Percentiles rank a stretch among this genome's conserved stretches.
These are phyloP conservation scores for Tulasnella calospora DNA, from an alignment of 768 basidiomycete genomes.

Conservation along the genomic window DNA sequence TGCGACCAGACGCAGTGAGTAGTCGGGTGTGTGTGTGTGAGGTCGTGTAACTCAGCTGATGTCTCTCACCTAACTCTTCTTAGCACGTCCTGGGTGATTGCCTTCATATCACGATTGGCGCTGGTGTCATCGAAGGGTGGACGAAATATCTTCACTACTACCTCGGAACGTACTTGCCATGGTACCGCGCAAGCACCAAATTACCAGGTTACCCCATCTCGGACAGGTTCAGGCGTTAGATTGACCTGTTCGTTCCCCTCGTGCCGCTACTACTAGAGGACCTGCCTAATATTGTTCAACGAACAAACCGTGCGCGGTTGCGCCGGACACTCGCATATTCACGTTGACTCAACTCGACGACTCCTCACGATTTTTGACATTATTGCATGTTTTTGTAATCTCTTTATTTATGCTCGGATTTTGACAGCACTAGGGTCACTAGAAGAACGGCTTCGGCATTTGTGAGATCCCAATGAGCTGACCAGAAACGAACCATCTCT, in stretches of 20 bases:
- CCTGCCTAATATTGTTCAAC: neutral
- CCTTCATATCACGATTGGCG: slow-evolving; percentile 45
- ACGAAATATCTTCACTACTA: slow-evolving; percentile 51
- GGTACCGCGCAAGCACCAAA: neutral
- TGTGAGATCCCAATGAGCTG: neutral
- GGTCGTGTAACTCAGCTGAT: neutral
- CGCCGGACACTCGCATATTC: neutral
- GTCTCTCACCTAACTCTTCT: neutral
- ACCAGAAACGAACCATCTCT: neutral
- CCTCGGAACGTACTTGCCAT: slow-evolving; percentile 7
- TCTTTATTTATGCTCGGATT: neutral
- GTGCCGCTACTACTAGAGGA: neutral
- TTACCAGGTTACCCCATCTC: neutral
- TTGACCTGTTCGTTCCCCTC: neutral
- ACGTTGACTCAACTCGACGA: slow-evolving; percentile 11
- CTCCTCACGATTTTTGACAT: neutral
- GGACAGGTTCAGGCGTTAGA: neutral
- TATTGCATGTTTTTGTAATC: neutral
- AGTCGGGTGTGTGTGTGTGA: no score
- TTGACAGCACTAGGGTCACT: neutral
- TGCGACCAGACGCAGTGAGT: slow-evolving; percentile 63
- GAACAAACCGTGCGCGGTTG: neutral
- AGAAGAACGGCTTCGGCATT: no score
- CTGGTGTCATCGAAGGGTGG: slow-evolving; percentile 51
- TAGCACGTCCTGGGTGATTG: slow-evolving; percentile 47